A percentile compares a stretch with the other conserved stretches of the same genome.
Conservation (phyloP, 1,284 basidiomycete genomes). For the Microbotryomycetes sp. region DNA sequence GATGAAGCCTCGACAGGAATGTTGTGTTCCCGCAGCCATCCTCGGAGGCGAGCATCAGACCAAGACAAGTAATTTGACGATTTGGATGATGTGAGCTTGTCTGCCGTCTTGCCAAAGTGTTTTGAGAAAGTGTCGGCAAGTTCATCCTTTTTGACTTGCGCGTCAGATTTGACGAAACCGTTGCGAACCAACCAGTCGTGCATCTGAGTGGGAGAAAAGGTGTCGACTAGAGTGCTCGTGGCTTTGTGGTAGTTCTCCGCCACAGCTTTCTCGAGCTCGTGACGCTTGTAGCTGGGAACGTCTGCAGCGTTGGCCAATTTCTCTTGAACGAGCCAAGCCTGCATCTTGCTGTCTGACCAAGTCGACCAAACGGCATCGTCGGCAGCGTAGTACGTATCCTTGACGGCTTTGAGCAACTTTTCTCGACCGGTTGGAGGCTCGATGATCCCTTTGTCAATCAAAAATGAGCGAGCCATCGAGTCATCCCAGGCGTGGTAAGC, state of each 20-base stretch:
- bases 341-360: conserved; percentile 59
- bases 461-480: conserved; percentile 48
- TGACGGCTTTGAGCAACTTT: conserved; percentile 57
- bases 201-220: conserved; percentile 75
- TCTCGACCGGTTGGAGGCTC: conserved; percentile 54
- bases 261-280: conserved; percentile 69
- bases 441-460: conserved; percentile 66
- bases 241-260: conserved; percentile 67
- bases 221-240: conserved; percentile 59
- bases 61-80: conserved; percentile 37
- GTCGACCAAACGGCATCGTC: conserved; percentile 36
- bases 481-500: conserved; percentile 37
- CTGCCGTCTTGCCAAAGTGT: conserved; percentile 32
- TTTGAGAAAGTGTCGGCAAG: conserved; percentile 34
- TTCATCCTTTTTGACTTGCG: conserved; percentile 47
- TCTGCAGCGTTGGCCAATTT: conserved; percentile 25
- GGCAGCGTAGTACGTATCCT: conserved; percentile 52
- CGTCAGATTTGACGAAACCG: conserved; percentile 62
- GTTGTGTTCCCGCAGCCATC: conserved; percentile 38
- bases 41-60: conserved; percentile 38
- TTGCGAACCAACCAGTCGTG: conserved; percentile 68
- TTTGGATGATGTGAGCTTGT: conserved; percentile 24
- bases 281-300: conserved; percentile 46
- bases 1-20: conserved; percentile 19
- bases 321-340: conserved; percentile 37